A percentile compares a stretch with the other conserved stretches of the same genome.
Evolutionary conservation across 768 basidiomycete genomes (phyloP).

Genomic region (Amanita pseudoporphyria): DNA sequence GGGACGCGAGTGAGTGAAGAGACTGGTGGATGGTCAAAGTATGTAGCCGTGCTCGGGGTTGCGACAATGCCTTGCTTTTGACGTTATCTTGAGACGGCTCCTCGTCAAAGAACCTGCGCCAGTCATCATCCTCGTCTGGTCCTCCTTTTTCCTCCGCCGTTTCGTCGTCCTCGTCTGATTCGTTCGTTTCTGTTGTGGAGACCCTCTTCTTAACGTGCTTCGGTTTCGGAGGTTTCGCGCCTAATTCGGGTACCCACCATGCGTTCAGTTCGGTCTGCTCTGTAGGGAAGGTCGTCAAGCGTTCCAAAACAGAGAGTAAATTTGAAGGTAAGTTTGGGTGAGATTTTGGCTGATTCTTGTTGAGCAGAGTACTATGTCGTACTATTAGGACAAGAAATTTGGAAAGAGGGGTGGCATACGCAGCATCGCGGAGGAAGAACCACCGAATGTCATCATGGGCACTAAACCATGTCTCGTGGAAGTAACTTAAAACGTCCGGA

Average conservation of each 20-base stretch:
- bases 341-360: conserved; percentile 19
- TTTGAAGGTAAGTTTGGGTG: conserved; percentile 31
- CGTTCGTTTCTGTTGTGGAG: conserved; percentile 23
- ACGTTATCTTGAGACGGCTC: conserved; percentile 26
- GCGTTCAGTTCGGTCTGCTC: conserved; percentile 54
- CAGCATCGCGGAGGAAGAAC: conserved; percentile 79
- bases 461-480: conserved; percentile 66
- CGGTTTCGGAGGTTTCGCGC: conserved; percentile 42
- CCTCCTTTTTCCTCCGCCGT: conserved; percentile 21
- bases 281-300: conserved; percentile 66
- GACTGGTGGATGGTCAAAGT: conserved; percentile 68
- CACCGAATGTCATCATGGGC: conserved; percentile 79
- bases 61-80: conserved; percentile 22
- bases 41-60: conserved; percentile 40
- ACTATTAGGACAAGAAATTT: background rate
- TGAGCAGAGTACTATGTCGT: conserved; percentile 20
- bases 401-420: conserved; percentile 30
- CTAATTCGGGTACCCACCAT: conserved; percentile 74
- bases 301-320: conserved; percentile 57
- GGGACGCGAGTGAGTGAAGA: conserved; percentile 66
- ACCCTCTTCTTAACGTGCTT: conserved; percentile 29
- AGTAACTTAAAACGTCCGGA: conserved; percentile 50
- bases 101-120: conserved; percentile 81
- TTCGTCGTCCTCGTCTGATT: conserved; percentile 27
- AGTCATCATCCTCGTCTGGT: conserved; percentile 48